Conservation (phyloP, 192 early-diverging fungal species). For the Podila verticillata region DNA sequence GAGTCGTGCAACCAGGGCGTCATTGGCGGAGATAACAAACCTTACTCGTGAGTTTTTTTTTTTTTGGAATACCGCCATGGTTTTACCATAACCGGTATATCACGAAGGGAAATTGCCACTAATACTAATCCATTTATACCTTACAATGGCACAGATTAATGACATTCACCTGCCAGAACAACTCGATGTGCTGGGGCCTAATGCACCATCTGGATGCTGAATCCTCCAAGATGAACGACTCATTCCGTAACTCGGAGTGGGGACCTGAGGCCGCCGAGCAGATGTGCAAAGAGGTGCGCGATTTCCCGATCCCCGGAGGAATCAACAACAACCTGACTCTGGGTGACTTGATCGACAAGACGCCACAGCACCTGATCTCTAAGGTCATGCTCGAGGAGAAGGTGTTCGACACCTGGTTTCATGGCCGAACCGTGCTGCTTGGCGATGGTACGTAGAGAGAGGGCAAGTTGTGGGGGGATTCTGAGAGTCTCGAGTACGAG, state of each 20-base stretch:
- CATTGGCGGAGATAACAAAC: background rate
- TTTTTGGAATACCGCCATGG: too few species aligned
- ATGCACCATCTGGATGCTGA: background rate
- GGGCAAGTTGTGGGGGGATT: too few species aligned
- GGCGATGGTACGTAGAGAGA: conserved; percentile 7
- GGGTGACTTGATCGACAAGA: conserved; percentile 18
- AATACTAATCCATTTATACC: too few species aligned
- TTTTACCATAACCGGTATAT: too few species aligned
- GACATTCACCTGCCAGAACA: background rate
- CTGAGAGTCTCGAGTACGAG: too few species aligned
- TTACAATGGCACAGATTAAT: background rate
- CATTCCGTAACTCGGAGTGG: conserved; percentile 6
- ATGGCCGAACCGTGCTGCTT: conserved; percentile 18
- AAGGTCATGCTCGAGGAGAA: conserved; percentile 28
- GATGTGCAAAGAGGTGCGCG: conserved; percentile 26
- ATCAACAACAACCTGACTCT: background rate
- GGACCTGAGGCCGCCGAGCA: conserved; percentile 6
- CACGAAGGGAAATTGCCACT: too few species aligned
- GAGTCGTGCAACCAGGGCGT: background rate
- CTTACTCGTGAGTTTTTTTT: conserved; percentile 5
- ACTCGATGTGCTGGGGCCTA: conserved; percentile 6
- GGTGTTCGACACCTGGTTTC: conserved; percentile 32
- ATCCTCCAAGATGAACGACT: background rate
- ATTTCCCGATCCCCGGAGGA: conserved; percentile 9
- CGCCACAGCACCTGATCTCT: conserved; percentile 4